Evolutionary conservation across 169 alveolate species (phyloP), one percentile per base, ranked within the genome.

Genomic region (Plasmodium vinckei): DNA sequence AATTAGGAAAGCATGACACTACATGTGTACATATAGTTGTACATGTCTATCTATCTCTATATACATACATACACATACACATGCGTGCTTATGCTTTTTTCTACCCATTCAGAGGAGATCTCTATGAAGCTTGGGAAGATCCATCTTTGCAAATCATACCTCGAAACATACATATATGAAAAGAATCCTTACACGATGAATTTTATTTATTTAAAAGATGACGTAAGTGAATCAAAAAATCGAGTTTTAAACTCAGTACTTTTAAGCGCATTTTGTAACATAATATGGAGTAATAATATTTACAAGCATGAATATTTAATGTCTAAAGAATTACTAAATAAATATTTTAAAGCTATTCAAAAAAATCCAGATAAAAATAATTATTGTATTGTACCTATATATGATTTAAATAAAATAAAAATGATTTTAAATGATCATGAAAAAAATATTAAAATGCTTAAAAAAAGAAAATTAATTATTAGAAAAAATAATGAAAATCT

Each of bases 401-500:
- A 57, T 51, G 51, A 49, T 63, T 46, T 86, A 23, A 73, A 86
- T 49, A 68, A 70, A 70, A 72, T 86, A 56, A 68, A 86, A 86
- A 61, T 57, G 67, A 73, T 72, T 23, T 60, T 86, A 47, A 60
- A 65, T 86, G 69, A 86, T 49, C 91, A 86, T 13, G 91, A 86
- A 33, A 86, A 70, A 19, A 69, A 86, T 70, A 86, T 86, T 57
- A 68, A 69, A 33, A 42, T 69, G 7, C 87, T 86, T 49, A 86
- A 86, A 69, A 86, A 86, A 61, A 86, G 65, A 86, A 86, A 86
- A 27, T 21, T 86, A 59, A 23, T 10, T 44, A 70, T 86, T 19
- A 86, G 71, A 72, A 86, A 86, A 64, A 86, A 68, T 70, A 86
- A 86, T 70, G 91, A 86, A 70, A 86, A 86, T 57, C 91, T 86